phyloP scores from a whole-genome alignment of 352 stramenopile genomes.

The Pythium brassicae region DNA sequence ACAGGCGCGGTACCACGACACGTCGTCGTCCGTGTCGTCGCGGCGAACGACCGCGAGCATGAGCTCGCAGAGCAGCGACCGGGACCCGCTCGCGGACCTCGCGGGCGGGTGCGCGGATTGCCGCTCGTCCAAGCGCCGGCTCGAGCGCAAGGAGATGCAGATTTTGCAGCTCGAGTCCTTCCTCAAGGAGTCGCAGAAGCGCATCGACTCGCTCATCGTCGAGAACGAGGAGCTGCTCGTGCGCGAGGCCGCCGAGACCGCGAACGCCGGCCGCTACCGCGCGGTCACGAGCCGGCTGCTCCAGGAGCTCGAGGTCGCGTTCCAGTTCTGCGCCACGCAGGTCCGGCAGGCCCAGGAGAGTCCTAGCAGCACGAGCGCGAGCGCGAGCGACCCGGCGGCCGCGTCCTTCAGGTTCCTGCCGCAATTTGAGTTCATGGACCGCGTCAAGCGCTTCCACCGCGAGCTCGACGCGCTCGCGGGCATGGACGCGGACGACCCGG shows the following conservation, averaged over 20 bases:
- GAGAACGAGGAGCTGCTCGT: constrained; percentile 66
- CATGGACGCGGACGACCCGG: constrained; percentile 11
- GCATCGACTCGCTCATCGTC: constrained; percentile 53
- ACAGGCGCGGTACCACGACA: constrained; percentile 10
- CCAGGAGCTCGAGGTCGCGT: constrained; percentile 68
- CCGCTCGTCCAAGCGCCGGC: constrained; percentile 43
- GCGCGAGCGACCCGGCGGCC: constrained; percentile 2
- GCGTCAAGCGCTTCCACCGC: constrained; percentile 60
- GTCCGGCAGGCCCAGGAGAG: constrained; percentile 30
- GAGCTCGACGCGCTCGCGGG: constrained; percentile 35
- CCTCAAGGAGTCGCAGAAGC: constrained; percentile 75
- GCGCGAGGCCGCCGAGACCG: constrained; percentile 60
- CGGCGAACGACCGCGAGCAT: constrained; percentile 56
- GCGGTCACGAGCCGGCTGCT: constrained; percentile 57
- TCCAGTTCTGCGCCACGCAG: constrained; percentile 64
- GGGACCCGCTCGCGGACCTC: constrained; percentile 35
- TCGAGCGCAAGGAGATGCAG: constrained; percentile 72
- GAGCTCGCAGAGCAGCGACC: constrained; percentile 57
- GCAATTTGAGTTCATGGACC: constrained; percentile 70
- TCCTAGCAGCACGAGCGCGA: no score
- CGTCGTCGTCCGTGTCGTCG: constrained; percentile 31
- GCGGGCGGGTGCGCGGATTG: constrained; percentile 36
- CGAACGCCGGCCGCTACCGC: constrained; percentile 49
- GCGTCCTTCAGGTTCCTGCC: constrained; percentile 49
- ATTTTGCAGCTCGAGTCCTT: constrained; percentile 75